Evolutionary conservation across 2,329 filamentous ascomycete genomes (phyloP).

Genomic region (Aspergillus hortae): DNA sequence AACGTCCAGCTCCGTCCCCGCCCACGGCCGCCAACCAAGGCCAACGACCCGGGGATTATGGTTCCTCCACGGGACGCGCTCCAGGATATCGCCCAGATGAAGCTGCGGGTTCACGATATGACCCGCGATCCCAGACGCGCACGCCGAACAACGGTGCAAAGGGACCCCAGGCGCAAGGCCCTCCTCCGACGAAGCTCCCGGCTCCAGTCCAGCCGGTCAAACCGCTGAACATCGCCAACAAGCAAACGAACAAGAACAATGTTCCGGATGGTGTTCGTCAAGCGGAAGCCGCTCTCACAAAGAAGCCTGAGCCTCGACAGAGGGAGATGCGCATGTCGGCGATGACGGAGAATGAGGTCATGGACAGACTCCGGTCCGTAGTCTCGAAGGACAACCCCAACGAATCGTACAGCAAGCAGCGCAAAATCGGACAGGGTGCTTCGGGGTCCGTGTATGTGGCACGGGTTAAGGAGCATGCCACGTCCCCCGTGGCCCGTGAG

Average conservation of each 20-base stretch:
- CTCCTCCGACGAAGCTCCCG: conserved; percentile 56
- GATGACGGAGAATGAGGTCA: conserved; percentile 96
- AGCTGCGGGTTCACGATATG: conserved; percentile 22
- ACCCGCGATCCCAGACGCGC: conserved; percentile 21
- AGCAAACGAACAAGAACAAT: conserved; percentile 51
- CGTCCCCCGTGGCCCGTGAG: conserved; percentile 74
- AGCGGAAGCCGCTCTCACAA: conserved; percentile 81
- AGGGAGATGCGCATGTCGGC: conserved; percentile 98
- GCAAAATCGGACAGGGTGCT: conserved; percentile 98
- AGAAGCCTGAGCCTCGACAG: conserved; percentile 72
- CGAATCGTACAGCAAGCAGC: conserved; percentile 96
- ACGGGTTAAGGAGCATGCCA: conserved; percentile 83
- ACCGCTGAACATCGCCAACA: conserved; percentile 72
- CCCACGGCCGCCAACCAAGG: conserved; percentile 46
- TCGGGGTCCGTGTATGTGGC: conserved; percentile 98
- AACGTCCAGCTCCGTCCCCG: conserved; percentile 77
- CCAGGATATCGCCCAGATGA: conserved; percentile 33
- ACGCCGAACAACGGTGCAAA: conserved; percentile 45
- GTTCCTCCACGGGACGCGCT: conserved; percentile 29
- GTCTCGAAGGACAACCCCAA: conserved; percentile 95
- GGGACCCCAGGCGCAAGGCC: conserved; percentile 38
- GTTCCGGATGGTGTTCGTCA: conserved; percentile 71
- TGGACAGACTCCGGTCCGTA: conserved; percentile 89
- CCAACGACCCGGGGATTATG: conserved; percentile 19
- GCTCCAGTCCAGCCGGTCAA: conserved; percentile 61